Evolutionary conservation across 805 yeast species (phyloP).

Genomic region (Ascoidea tarda): DNA sequence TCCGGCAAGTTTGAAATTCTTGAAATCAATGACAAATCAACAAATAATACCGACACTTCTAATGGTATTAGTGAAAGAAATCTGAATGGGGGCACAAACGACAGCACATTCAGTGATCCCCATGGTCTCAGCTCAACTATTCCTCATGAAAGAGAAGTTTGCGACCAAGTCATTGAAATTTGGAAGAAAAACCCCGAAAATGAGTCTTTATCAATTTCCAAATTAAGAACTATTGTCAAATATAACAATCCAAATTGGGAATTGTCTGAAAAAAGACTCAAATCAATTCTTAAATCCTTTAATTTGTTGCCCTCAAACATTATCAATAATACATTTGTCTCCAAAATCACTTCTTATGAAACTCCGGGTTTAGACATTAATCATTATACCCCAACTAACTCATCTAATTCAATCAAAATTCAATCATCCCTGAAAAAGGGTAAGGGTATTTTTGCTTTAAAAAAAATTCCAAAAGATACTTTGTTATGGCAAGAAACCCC

Average conservation of each 20-base stretch:
- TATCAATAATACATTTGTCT: constrained; percentile 33
- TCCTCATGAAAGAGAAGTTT: constrained; percentile 48
- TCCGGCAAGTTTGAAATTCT: too few species aligned
- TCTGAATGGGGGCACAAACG: too few species aligned
- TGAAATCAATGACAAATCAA: too few species aligned
- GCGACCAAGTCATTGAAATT: constrained; percentile 42
- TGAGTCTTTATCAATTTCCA: constrained; percentile 40
- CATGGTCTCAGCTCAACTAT: constrained; percentile 10
- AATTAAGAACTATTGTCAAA: constrained; percentile 37
- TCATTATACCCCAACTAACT: constrained; percentile 1
- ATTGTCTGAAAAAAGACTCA: constrained; percentile 42
- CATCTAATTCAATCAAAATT: constrained; percentile 30
- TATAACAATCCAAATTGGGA: constrained; percentile 45
- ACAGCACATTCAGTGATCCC: too few species aligned
- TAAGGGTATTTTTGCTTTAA: constrained; percentile 43
- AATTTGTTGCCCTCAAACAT: constrained; percentile 25
- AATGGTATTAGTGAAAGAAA: too few species aligned
- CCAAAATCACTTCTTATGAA: constrained; percentile 34
- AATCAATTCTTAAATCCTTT: constrained; percentile 35
- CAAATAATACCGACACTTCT: too few species aligned
- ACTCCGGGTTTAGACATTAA: constrained; percentile 27
- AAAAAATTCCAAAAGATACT: constrained; percentile 31
- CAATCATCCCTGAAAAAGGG: constrained; percentile 40
- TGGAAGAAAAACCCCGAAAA: constrained; percentile 59
- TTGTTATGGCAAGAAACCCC: constrained; percentile 53